These are phyloP conservation scores for Lactifluus hygrophoroides DNA, from an alignment of 768 basidiomycete genomes.

Conservation along the genomic window DNA sequence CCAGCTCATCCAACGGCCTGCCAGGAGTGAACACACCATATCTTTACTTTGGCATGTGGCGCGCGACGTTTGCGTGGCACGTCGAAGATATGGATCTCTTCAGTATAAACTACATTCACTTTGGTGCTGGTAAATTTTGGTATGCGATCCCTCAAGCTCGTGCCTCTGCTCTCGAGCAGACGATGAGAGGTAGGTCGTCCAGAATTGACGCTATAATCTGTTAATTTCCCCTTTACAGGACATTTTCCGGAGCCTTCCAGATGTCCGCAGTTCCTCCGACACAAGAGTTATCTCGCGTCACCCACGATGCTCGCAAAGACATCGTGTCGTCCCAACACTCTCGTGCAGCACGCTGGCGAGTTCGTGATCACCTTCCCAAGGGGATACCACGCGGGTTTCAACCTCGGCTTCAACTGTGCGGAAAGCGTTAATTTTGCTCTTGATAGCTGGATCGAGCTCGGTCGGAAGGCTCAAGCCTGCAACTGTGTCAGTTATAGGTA, in stretches of 20 bases:
- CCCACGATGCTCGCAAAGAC: constrained; percentile 74
- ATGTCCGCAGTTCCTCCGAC: constrained; percentile 91
- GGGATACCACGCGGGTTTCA: constrained; percentile 97
- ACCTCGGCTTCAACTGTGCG: constrained; percentile 92
- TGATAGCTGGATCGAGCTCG: constrained; percentile 88
- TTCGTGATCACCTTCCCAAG: constrained; percentile 93
- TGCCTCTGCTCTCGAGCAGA: constrained; percentile 73
- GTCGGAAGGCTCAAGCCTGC: constrained; percentile 70
- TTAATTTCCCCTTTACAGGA: constrained; percentile 35
- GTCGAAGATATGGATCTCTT: constrained; percentile 99
- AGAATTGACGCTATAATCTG: background rate
- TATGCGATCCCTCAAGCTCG: constrained; percentile 90
- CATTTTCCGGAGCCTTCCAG: constrained; percentile 79
- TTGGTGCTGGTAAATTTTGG: constrained; percentile 96
- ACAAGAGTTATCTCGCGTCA: constrained; percentile 92
- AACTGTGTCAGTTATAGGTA: constrained; percentile 70
- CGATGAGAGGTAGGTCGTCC: constrained; percentile 64
- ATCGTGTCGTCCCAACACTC: constrained; percentile 72
- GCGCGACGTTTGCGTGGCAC: constrained; percentile 98
- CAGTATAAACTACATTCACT: constrained; percentile 98
- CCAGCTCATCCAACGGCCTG: constrained; percentile 55
- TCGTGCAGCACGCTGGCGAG: constrained; percentile 91
- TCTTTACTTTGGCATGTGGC: constrained; percentile 99
- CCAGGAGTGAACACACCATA: constrained; percentile 98
- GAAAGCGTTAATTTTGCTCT: constrained; percentile 97